Percentiles rank a stretch among this genome's conserved stretches.
Conservation (phyloP, 2,329 filamentous ascomycete genomes). For the Hymenoscyphus albidus region DNA sequence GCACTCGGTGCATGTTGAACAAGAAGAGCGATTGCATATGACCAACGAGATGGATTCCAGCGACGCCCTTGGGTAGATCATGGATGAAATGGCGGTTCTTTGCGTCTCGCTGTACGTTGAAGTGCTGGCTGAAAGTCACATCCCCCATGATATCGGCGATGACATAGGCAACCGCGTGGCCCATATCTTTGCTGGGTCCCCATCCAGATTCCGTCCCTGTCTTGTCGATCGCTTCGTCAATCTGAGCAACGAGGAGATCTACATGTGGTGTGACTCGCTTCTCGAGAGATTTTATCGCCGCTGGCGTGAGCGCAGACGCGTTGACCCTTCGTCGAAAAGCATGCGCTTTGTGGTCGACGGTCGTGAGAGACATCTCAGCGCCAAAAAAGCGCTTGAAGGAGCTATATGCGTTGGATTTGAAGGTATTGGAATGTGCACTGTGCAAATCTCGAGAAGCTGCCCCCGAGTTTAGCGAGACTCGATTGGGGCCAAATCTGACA, state of each 20-base stretch:
- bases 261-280: conserved; percentile 4
- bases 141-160: conserved; percentile 5
- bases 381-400: conserved; percentile 7
- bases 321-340: conserved; percentile 6
- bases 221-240: background rate
- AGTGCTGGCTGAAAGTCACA: conserved; percentile 7
- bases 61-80: conserved; percentile 3
- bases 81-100: conserved; percentile 3
- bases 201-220: background rate
- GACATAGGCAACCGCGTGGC: background rate
- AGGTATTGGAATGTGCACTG: conserved; percentile 1
- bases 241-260: conserved; percentile 1
- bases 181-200: conserved; percentile 5
- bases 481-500: conserved; percentile 2
- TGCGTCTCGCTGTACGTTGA: conserved; percentile 3
- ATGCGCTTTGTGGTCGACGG: conserved; percentile 6
- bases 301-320: conserved; percentile 2
- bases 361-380: conserved; percentile 3
- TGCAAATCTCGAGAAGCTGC: conserved; percentile 4
- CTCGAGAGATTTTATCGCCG: background rate
- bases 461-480: conserved; percentile 1
- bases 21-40: conserved; percentile 3
- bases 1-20: conserved; percentile 4
- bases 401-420: conserved; percentile 5
- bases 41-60: conserved; percentile 5